phyloP scores from a whole-genome alignment of 352 stramenopile species.

The Pythium monospermum region DNA sequence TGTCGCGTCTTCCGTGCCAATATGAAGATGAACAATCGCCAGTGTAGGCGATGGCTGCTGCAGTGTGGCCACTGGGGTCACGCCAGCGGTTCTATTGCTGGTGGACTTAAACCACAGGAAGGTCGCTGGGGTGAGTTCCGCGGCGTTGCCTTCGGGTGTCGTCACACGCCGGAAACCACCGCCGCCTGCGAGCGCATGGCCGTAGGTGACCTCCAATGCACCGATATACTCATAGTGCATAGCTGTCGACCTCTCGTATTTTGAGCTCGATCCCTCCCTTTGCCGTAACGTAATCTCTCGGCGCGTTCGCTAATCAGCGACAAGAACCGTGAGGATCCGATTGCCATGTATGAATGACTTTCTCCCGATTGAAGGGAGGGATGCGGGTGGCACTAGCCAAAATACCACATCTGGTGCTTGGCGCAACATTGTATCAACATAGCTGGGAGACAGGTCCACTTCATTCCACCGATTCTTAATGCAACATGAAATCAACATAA shows the following conservation, averaged over 20 bases:
- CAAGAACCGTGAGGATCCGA: not conserved
- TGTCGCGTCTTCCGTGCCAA: slow-evolving; percentile 26
- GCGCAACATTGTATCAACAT: too few relatives aligned
- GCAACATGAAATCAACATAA: too few relatives aligned
- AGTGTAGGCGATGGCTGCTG: not conserved
- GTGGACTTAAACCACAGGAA: slow-evolving; percentile 83
- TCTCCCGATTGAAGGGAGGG: too few relatives aligned
- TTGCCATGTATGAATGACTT: not conserved
- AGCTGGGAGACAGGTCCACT: too few relatives aligned
- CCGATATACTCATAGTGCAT: slow-evolving; percentile 76
- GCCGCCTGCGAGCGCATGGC: slow-evolving; percentile 72
- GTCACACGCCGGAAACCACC: slow-evolving; percentile 83
- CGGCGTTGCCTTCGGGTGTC: slow-evolving; percentile 58
- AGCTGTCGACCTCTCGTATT: not conserved
- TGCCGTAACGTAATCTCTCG: not conserved
- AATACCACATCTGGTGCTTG: too few relatives aligned
- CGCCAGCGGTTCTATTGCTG: slow-evolving; percentile 3
- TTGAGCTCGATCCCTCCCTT: too few relatives aligned
- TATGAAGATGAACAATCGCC: slow-evolving; percentile 53
- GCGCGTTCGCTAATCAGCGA: not conserved
- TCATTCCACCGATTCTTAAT: too few relatives aligned
- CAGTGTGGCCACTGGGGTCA: not conserved
- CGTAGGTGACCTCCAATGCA: slow-evolving; percentile 81
- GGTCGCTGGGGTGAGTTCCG: slow-evolving; percentile 74
- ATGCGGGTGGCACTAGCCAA: too few relatives aligned